Conservation (phyloP, 805 yeast genomes). For the Hyphopichia homilentoma region DNA sequence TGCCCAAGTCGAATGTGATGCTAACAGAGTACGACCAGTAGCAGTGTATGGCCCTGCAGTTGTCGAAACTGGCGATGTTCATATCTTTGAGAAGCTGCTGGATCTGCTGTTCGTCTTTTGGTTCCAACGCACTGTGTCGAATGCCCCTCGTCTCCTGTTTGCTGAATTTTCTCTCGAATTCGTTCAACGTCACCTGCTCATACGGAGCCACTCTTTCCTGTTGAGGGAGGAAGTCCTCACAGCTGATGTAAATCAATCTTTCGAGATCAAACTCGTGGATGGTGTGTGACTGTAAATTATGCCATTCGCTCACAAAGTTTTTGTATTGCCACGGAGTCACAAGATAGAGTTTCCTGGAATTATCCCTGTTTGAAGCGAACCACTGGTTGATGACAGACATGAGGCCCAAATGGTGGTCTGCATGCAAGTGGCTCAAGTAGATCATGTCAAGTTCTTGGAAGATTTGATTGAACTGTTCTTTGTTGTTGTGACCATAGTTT, state of each 20-base stretch:
- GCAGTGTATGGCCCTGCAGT: slow-evolving; percentile 84
- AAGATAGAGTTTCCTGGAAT: slow-evolving; percentile 44
- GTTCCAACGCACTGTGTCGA: slow-evolving; percentile 14
- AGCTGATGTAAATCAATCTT: slow-evolving; percentile 51
- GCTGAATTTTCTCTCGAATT: slow-evolving; percentile 31
- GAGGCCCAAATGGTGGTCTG: slow-evolving; percentile 93
- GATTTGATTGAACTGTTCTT: slow-evolving; percentile 31
- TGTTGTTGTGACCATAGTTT: slow-evolving; percentile 47
- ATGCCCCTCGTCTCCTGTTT: slow-evolving; percentile 10
- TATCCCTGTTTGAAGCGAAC: slow-evolving; percentile 40
- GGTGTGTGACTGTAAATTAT: slow-evolving; percentile 38
- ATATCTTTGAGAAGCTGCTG: slow-evolving; percentile 37
- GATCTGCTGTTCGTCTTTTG: slow-evolving; percentile 25
- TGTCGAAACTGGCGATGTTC: slow-evolving; percentile 41
- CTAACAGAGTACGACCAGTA: slow-evolving; percentile 68
- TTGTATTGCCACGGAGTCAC: slow-evolving; percentile 75
- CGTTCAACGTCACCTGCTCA: slow-evolving; percentile 21
- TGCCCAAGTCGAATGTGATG: slow-evolving; percentile 48
- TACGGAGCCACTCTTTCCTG: slow-evolving; percentile 27
- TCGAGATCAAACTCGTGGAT: slow-evolving; percentile 26
- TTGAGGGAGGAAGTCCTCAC: slow-evolving; percentile 50
- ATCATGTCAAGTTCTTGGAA: slow-evolving; percentile 62
- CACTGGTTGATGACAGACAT: slow-evolving; percentile 67
- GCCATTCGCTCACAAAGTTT: slow-evolving; percentile 69
- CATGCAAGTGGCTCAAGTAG: slow-evolving; percentile 87